Conservation (phyloP, 2,329 filamentous ascomycete genomes). For the Aspergillus ruber region DNA sequence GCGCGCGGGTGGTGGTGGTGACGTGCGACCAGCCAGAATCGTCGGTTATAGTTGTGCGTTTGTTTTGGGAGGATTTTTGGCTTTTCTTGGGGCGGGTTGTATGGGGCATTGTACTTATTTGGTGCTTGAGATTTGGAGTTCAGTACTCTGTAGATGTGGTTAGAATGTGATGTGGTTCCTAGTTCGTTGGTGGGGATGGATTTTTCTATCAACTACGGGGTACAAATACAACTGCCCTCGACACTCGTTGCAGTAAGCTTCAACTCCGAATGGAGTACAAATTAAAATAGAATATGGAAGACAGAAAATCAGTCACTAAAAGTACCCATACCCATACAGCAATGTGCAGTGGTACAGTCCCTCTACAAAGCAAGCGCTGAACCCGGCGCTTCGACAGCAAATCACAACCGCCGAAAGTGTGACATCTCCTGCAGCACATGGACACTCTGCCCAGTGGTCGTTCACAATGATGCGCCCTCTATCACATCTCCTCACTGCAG, state of each 20-base stretch:
- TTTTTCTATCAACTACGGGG: background rate
- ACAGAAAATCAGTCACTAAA: background rate
- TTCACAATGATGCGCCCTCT: background rate
- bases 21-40: slow-evolving; percentile 41
- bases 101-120: slow-evolving; percentile 26
- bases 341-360: background rate
- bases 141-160: background rate
- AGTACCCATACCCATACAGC: too few species aligned
- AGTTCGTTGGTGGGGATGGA: background rate
- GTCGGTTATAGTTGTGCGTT: slow-evolving; percentile 33
- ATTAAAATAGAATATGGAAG: too few species aligned
- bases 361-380: background rate
- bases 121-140: background rate
- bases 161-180: background rate
- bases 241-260: too few species aligned
- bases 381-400: background rate
- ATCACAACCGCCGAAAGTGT: slow-evolving; percentile 7
- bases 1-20: slow-evolving; percentile 24
- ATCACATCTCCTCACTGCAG: background rate
- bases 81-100: slow-evolving; percentile 10
- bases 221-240: too few species aligned
- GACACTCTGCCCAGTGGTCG: background rate
- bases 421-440: slow-evolving; percentile 28
- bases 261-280: too few species aligned
- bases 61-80: slow-evolving; percentile 11